These are phyloP conservation scores for Castanopsis chinensis DNA, from an alignment of 306 rosid species.

Conservation along the genomic window DNA sequence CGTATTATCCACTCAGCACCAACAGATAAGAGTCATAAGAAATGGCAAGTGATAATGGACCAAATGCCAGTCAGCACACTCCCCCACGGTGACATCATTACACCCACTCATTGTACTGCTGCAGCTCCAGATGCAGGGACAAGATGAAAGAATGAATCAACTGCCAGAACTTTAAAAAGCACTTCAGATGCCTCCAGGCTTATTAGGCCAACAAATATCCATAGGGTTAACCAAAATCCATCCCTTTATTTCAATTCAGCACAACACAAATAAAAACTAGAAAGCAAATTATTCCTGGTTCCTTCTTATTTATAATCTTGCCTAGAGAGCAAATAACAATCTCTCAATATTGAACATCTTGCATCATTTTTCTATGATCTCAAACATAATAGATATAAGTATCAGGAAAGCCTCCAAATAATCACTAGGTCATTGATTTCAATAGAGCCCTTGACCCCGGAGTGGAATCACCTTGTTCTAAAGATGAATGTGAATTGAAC, in stretches of 20 bases:
- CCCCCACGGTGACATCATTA: constrained; percentile 11
- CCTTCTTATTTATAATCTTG: constrained; percentile 19
- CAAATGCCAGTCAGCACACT: constrained; percentile 34
- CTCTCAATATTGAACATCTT: constrained; percentile 21
- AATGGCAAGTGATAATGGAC: constrained; percentile 23
- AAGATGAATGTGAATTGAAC: constrained; percentile 34
- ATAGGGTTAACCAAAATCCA: constrained; percentile 28
- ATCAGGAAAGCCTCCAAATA: constrained; percentile 31
- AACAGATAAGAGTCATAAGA: constrained; percentile 28
- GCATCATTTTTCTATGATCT: constrained; percentile 22
- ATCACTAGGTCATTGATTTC: constrained; percentile 27
- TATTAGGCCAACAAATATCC: not conserved
- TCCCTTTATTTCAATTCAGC: constrained; percentile 22
- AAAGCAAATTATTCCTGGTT: constrained; percentile 12
- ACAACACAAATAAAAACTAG: constrained; percentile 26
- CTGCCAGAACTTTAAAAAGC: not conserved
- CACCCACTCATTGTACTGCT: constrained; percentile 25
- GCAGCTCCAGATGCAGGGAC: constrained; percentile 16
- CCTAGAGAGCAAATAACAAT: constrained; percentile 31
- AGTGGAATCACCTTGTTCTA: constrained; percentile 39
- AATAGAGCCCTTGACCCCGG: constrained; percentile 27
- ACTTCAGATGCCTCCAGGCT: not conserved
- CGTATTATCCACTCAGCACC: constrained; percentile 20
- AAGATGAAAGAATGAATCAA: constrained; percentile 11
- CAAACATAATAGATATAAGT: constrained; percentile 22